Conservation (phyloP, 495 filamentous ascomycete species). For the Chaetomium cochliodes region DNA sequence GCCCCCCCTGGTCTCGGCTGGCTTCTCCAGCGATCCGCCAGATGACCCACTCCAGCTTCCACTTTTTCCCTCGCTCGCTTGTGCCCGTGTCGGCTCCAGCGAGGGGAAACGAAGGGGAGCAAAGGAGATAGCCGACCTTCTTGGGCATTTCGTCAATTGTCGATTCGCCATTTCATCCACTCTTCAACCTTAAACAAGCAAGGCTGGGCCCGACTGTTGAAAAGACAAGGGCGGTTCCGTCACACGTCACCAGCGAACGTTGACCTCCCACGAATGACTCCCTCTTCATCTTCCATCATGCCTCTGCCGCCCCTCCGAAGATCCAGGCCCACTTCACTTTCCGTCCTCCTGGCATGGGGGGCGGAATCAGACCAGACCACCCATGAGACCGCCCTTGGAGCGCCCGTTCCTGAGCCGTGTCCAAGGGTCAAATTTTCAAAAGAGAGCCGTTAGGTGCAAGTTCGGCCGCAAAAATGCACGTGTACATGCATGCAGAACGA, state of each 20-base stretch:
- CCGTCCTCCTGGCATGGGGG: conserved; percentile 25
- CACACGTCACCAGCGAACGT: neutral
- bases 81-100: conserved; percentile 34
- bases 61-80: conserved; percentile 30
- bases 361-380: conserved; percentile 25
- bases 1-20: conserved; percentile 19
- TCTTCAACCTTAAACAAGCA: conserved; percentile 6
- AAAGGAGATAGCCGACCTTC: conserved; percentile 15
- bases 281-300: conserved; percentile 25
- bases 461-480: neutral
- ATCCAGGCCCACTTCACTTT: conserved; percentile 35
- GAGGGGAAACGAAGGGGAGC: conserved; percentile 3
- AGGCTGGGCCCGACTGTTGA: neutral
- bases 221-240: neutral
- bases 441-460: no score
- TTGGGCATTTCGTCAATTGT: conserved; percentile 4
- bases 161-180: neutral
- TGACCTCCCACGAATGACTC: neutral
- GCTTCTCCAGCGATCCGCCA: conserved; percentile 21
- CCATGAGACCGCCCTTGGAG: neutral
- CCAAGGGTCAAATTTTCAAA: no score
- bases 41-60: conserved; percentile 22
- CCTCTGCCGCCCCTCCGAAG: conserved; percentile 29
- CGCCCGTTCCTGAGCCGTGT: neutral
- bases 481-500: neutral